Percentiles rank a stretch among this genome's conserved stretches.
Conservation (phyloP, 2,329 filamentous ascomycete species). For the Fusarium gaditjirri region DNA sequence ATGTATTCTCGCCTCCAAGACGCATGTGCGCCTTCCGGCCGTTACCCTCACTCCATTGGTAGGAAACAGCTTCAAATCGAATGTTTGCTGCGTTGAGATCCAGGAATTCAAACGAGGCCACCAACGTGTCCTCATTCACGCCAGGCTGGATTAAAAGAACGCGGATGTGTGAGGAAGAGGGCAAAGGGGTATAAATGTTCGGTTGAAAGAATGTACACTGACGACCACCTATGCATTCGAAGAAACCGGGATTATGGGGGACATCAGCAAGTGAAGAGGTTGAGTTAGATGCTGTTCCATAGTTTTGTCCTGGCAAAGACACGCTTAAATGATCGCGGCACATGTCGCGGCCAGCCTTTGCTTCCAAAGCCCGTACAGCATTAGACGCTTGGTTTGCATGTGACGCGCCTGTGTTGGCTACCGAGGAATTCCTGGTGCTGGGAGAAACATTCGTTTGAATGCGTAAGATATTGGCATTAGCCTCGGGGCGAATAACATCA, state of each 20-base stretch:
- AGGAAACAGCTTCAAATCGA: background rate
- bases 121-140: background rate
- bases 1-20: background rate
- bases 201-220: background rate
- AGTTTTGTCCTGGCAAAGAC: background rate
- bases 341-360: background rate
- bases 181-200: background rate
- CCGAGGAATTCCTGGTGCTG: background rate
- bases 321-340: background rate
- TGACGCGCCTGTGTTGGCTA: background rate
- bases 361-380: background rate
- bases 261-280: background rate
- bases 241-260: background rate
- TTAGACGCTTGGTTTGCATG: fast-evolving
- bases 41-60: background rate
- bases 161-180: background rate
- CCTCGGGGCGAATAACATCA: background rate
- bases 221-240: background rate
- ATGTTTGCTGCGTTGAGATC: background rate
- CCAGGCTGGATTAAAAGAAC: background rate
- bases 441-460: no score
- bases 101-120: background rate
- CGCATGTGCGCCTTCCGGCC: background rate
- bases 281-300: background rate
- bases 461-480: no score